Evolutionary conservation across 2,329 filamentous ascomycete species (phyloP).

Genomic region (Penicillium sp.): DNA sequence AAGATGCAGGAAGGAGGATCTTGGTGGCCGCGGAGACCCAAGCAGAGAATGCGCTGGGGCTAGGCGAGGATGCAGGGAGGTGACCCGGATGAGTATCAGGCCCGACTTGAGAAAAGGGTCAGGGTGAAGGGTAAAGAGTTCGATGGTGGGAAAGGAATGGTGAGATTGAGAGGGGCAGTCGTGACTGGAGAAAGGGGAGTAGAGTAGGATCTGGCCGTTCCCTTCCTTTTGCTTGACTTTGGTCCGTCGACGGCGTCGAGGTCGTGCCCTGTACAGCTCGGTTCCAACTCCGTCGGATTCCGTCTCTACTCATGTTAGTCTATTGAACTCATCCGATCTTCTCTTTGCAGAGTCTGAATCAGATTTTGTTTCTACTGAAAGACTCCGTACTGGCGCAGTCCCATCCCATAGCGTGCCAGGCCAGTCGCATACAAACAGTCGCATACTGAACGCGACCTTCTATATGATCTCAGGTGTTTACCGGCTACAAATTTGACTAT

Average conservation of each 20-base stretch:
- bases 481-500: background rate
- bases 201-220: background rate
- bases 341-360: background rate
- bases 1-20: slow-evolving; percentile 25
- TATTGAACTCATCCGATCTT: background rate
- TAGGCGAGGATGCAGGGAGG: slow-evolving; percentile 26
- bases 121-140: background rate
- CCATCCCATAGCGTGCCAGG: background rate
- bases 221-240: background rate
- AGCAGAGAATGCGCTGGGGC: slow-evolving; percentile 27
- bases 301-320: background rate
- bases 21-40: slow-evolving; percentile 25
- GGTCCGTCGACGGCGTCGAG: background rate
- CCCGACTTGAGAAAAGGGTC: background rate
- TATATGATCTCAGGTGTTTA: background rate
- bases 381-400: background rate
- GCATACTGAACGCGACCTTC: background rate
- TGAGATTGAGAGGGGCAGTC: slow-evolving; percentile 1
- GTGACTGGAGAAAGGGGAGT: slow-evolving; percentile 2
- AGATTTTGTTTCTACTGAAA: background rate
- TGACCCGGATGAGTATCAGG: slow-evolving; percentile 8
- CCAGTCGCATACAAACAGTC: background rate
- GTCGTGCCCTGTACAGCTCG: background rate
- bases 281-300: background rate
- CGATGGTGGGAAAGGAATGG: slow-evolving; percentile 1